phyloP scores from a whole-genome alignment of 2,329 filamentous ascomycete genomes.

The Botrytis elliptica region DNA sequence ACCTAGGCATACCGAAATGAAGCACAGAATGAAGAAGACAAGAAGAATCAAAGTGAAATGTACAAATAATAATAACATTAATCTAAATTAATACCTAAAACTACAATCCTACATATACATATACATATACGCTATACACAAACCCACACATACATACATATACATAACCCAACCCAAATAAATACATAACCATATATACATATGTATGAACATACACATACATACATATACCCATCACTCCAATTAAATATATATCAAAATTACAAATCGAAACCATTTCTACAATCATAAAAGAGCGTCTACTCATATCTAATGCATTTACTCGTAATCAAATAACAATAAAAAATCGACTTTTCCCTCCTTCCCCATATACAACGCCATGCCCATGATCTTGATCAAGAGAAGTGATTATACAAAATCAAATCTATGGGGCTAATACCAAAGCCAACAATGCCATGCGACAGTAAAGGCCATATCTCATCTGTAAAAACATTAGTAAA shows the following conservation, averaged over 20 bases:
- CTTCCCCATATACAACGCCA: background rate
- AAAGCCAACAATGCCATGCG: slow-evolving; percentile 96
- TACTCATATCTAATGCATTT: slow-evolving; percentile 11
- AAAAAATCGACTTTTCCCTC: background rate
- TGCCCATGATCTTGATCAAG: background rate
- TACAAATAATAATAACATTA: background rate
- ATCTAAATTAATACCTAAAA: background rate
- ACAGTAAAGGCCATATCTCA: slow-evolving; percentile 96
- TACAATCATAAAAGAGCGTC: slow-evolving; percentile 14
- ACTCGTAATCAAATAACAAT: slow-evolving; percentile 9
- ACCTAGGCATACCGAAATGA: background rate
- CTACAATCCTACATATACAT: background rate
- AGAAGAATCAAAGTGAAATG: background rate
- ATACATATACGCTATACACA: background rate
- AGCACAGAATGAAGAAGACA: background rate
- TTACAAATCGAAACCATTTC: slow-evolving; percentile 1
- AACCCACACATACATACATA: background rate
- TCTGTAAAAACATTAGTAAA: slow-evolving; percentile 52
- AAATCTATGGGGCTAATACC: slow-evolving; percentile 63
- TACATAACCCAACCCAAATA: background rate
- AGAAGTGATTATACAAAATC: background rate
- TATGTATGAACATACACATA: slow-evolving; percentile 1
- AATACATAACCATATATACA: background rate
- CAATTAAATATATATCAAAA: slow-evolving; percentile 10
- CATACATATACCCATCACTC: slow-evolving; percentile 8